Percentiles rank a stretch among this genome's conserved stretches.
Evolutionary conservation across 306 rosid genomes (phyloP).

Genomic region (Prunus salicina): DNA sequence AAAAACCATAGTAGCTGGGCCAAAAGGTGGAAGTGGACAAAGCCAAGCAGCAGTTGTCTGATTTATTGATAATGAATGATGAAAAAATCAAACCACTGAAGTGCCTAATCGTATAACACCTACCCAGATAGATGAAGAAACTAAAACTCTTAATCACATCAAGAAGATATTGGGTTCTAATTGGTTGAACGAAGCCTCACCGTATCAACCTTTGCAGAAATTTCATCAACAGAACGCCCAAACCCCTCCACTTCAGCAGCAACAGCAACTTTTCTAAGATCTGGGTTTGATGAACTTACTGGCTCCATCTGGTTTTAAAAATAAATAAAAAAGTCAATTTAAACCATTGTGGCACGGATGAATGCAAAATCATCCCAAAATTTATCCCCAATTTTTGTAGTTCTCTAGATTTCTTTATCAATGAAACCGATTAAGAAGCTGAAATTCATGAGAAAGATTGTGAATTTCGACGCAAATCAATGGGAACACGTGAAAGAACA

Average conservation of each 20-base stretch:
- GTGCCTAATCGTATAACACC: not conserved
- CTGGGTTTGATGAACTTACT: constrained; percentile 19
- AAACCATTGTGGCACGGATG: too few species aligned
- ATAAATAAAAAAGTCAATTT: not conserved
- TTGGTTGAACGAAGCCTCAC: constrained; percentile 24
- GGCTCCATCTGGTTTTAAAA: constrained; percentile 45
- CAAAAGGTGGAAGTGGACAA: not conserved
- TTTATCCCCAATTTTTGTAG: not conserved
- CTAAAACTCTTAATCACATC: not conserved
- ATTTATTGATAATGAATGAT: not conserved
- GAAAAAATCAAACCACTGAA: not conserved
- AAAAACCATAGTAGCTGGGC: not conserved
- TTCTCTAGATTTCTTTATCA: not conserved
- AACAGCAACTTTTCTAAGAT: not conserved
- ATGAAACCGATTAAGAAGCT: not conserved
- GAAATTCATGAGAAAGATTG: not conserved
- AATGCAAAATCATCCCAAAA: not conserved
- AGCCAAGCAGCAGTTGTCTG: not conserved
- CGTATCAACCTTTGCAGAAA: constrained; percentile 34
- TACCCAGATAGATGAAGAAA: not conserved
- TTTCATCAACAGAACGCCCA: constrained; percentile 24
- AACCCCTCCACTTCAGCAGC: constrained; percentile 27
- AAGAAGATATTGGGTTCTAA: not conserved
- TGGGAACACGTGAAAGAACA: not conserved
- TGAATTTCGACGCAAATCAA: not conserved